A percentile compares a stretch with the other conserved stretches of the same genome.
These are phyloP conservation scores for Saitozyma sp. DNA, from an alignment of 768 basidiomycete genomes.

Conservation along the genomic window DNA sequence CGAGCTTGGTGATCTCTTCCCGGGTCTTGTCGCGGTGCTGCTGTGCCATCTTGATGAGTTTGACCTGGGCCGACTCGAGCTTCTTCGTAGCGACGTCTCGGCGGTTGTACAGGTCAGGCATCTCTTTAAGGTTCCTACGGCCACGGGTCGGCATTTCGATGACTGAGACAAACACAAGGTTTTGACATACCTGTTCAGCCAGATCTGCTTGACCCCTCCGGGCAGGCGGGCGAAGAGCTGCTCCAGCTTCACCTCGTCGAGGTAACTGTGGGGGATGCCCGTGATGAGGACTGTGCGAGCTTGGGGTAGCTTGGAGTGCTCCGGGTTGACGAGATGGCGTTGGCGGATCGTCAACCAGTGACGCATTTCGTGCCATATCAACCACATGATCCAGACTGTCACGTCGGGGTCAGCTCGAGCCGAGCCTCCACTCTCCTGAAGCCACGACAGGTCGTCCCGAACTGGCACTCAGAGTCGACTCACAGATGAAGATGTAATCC, in stretches of 20 bases:
- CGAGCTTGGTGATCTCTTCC: conserved; percentile 58
- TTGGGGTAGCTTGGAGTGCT: conserved; percentile 74
- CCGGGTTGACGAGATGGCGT: conserved; percentile 70
- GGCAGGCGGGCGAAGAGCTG: conserved; percentile 78
- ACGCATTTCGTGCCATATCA: conserved; percentile 74
- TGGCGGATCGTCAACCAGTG: conserved; percentile 80
- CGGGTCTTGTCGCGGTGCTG: conserved; percentile 64
- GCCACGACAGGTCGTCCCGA: too few relatives aligned
- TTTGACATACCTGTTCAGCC: conserved; percentile 75
- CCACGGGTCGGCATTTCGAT: neutral
- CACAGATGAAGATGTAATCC: conserved; percentile 75
- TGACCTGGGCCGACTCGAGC: conserved; percentile 83
- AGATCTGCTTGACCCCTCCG: conserved; percentile 84
- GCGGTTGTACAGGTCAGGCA: conserved; percentile 78
- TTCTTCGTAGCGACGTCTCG: conserved; percentile 71
- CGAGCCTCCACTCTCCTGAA: neutral
- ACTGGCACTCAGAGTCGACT: conserved; percentile 40
- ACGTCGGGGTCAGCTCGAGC: neutral
- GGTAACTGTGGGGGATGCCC: conserved; percentile 76
- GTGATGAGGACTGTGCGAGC: conserved; percentile 89
- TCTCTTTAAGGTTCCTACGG: conserved; percentile 74
- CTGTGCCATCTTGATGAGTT: conserved; percentile 70
- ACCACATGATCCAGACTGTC: conserved; percentile 80
- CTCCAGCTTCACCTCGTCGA: conserved; percentile 67
- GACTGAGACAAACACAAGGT: neutral